These are phyloP conservation scores for Apiotrichum porosum DNA, from an alignment of 1,284 basidiomycete genomes.

Conservation along the genomic window DNA sequence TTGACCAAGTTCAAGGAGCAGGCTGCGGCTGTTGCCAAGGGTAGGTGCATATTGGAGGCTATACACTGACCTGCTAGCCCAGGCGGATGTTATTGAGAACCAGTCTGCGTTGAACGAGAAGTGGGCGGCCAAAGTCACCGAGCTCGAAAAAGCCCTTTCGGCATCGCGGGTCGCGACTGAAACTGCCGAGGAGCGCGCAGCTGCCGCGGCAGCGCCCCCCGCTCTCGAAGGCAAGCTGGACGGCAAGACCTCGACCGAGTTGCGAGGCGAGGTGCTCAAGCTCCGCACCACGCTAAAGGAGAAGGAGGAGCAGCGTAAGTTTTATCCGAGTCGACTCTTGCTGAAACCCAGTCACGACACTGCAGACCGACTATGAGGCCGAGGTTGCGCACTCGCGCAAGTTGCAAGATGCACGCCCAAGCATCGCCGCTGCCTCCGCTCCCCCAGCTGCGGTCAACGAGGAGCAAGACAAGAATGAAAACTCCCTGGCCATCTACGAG, in stretches of 20 bases:
- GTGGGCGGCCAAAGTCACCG: conserved; percentile 25
- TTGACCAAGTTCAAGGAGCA: conserved; percentile 41
- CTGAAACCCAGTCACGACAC: conserved; percentile 22
- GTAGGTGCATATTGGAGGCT: too few relatives aligned
- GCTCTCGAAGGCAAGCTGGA: conserved; percentile 17
- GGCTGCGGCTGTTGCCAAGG: conserved; percentile 28
- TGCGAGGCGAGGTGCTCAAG: conserved; percentile 35
- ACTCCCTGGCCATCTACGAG: conserved; percentile 39
- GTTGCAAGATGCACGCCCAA: conserved; percentile 20
- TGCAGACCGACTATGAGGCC: conserved; percentile 39
- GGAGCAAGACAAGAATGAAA: conserved; percentile 8
- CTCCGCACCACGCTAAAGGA: conserved; percentile 23
- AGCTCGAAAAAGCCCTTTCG: conserved; percentile 32
- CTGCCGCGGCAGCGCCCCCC: conserved; percentile 6
- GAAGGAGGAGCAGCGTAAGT: conserved; percentile 40
- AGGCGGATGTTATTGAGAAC: conserved; percentile 40
- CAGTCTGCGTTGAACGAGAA: conserved; percentile 37
- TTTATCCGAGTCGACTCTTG: too few relatives aligned
- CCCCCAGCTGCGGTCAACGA: background rate
- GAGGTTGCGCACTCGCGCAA: conserved; percentile 39
- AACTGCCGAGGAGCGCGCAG: background rate
- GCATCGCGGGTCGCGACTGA: conserved; percentile 19
- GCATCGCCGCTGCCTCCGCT: background rate
- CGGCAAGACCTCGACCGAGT: conserved; percentile 32
- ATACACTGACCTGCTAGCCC: conserved; percentile 24